Evolutionary conservation across 352 stramenopile species (phyloP).

Genomic region (Globisporangium cylindrosporum): DNA sequence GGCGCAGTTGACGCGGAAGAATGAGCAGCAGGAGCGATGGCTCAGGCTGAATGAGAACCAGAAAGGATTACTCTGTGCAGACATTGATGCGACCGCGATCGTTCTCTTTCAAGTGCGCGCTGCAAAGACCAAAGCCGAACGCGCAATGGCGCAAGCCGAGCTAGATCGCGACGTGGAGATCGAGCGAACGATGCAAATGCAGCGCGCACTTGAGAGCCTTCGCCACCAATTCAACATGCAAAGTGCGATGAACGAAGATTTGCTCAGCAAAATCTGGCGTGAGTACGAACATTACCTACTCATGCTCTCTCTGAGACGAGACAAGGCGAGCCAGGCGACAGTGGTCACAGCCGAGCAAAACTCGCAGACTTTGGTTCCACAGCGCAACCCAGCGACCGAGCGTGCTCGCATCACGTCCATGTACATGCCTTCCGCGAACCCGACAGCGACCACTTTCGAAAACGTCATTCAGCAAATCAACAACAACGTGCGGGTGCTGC

Average conservation of each 20-base stretch:
- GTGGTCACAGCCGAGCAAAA: slow-evolving; percentile 31
- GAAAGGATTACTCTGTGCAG: slow-evolving; percentile 44
- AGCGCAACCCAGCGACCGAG: slow-evolving; percentile 66
- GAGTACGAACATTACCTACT: slow-evolving; percentile 60
- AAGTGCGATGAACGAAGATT: slow-evolving; percentile 45
- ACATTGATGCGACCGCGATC: slow-evolving; percentile 40
- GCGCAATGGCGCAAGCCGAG: slow-evolving; percentile 30
- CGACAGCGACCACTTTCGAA: slow-evolving; percentile 21
- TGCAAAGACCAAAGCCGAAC: slow-evolving; percentile 22
- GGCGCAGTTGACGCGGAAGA: slow-evolving; percentile 33
- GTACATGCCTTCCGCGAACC: slow-evolving; percentile 40
- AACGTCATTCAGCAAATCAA: slow-evolving; percentile 66
- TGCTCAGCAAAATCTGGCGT: slow-evolving; percentile 50
- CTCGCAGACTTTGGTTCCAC: slow-evolving; percentile 62
- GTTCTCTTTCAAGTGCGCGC: slow-evolving; percentile 22
- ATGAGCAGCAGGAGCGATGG: slow-evolving; percentile 38
- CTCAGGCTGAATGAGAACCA: slow-evolving; percentile 43
- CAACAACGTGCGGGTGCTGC: slow-evolving; percentile 34
- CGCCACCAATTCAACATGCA: slow-evolving; percentile 53
- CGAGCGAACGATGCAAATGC: slow-evolving; percentile 41
- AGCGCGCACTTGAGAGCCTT: slow-evolving; percentile 36
- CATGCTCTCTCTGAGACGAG: slow-evolving; percentile 53
- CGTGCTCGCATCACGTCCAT: slow-evolving; percentile 40
- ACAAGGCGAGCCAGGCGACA: slow-evolving; percentile 61
- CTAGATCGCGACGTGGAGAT: slow-evolving; percentile 45